Evolutionary conservation across 768 basidiomycete species (phyloP), one percentile per base, ranked within the genome.

Genomic region (Mycena floridula): DNA sequence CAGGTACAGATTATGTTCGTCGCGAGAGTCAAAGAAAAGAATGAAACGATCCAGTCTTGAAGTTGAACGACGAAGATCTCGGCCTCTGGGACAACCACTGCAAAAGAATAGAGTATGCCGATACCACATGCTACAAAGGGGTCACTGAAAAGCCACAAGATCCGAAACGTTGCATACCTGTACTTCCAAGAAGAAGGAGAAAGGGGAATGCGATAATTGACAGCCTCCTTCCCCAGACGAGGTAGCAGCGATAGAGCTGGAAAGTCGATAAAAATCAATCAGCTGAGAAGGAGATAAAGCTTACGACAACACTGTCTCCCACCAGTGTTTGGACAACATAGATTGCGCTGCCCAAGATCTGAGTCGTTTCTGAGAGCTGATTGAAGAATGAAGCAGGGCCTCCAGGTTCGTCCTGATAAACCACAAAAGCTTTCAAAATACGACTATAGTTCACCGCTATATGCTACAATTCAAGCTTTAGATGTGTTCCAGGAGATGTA

Each of bases 1-100:
- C 50, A 42, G 25, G 58, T 58, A 37, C 52, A 43, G n/a, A 58
- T 32, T 22, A 48, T 3, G 25, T 59, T 58, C 2, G 57, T 60
- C 2, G 40, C 37, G 28, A 58, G 42, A 12, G 58, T 54, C 25
- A 56, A 37, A 7, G 46, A 13, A 36, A 50, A 56, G 35, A 60
- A 59, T 3, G 42, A 25, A 26, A 46, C 20, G 12, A 46, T 24
- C 56, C 54, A 53, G 39, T 40, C 21, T 12, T 42, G 43, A 1
- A 36, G 20, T 27, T 44, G 37, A 7, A 18, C 18, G 23, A 44
- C 36, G 21, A 45, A 43, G 32, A 38, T 15, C 42, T 40, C 16
- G n/a, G 37, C 27, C 21, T 35, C 23, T 13, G 45, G 42, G 37
- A 28, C 42, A 13, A 27, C 36, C 13, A 13, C 9, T 12, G 23